Base-by-base conservation (phyloP, 164 flowering plant species). In the Chloranthus sessilifolius region DNA sequence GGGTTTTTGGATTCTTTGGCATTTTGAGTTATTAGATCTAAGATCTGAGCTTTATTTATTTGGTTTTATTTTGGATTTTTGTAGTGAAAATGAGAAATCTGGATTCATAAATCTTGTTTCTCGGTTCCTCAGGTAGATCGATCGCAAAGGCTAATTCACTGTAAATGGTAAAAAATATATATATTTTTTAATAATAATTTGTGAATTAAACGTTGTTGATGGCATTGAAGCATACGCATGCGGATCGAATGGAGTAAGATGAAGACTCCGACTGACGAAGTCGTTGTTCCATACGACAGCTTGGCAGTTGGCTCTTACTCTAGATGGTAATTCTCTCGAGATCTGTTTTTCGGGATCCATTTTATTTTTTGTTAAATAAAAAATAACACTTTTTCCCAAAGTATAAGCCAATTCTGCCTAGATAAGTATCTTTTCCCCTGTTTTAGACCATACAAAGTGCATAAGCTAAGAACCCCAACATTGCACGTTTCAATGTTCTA, bases 181-280 rank as follows among this genome's bases (percentile, higher is more conserved):
- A n/a, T n/a, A n/a, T n/a, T n/a, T n/a, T n/a, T n/a, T n/a, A n/a
- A n/a, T n/a, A n/a, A n/a, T n/a, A n/a, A n/a, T n/a, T n/a, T n/a
- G n/a, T n/a, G n/a, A n/a, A n/a, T n/a, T n/a, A n/a, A n/a, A 4
- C 28, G 3, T 38, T 8, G 7, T 30, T 11, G 36, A 29, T 21
- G n/a, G 34, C 22, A n/a, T 43, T n/a, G 99, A 94, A 68, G 99
- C 90, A 0, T 77, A 87, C n/a, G n/a, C n/a, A n/a, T n/a, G 37
- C 75, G 85, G 35, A 70, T 94, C 9, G 96, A 94, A 21, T 94
- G 99, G 99, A 85, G 87, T 46, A 89, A 89, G 82, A 94, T 94
- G 73, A 65, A 89, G 64, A 94, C 99, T 10, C 99, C 99, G 2
- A 94, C 97, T 24, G 96, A 89, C 55, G 84, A 89, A 37, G 81